Base-by-base conservation (phyloP, 768 basidiomycete genomes). In the Termitomyces titanicus region DNA sequence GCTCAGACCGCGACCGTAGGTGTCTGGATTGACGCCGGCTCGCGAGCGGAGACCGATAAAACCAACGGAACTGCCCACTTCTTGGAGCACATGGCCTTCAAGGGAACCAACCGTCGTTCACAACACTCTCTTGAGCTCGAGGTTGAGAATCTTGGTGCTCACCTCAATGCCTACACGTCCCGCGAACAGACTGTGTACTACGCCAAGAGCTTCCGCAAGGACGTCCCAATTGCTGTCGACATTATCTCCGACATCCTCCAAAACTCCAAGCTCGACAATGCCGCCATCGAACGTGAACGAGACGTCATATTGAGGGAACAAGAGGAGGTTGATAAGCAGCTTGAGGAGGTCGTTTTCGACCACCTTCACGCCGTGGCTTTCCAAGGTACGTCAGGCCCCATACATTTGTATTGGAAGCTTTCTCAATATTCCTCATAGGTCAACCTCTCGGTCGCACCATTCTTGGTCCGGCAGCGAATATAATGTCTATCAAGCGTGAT, bases 101-200 rank as follows among this genome's bases (percentile, higher is more conserved):
- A 95, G 74, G 97, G 97, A 53, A 99, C 96, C 55, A 82, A 83
- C 67, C 83, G 84, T 61, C 88, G 97, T 56, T 81, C 84, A 34
- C 96, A 98, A 72, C 89, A 93, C 62, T 80, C 84, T 17, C 84
- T 99, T 47, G 97, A 98, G 74, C 83, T 98, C 54, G 94, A 98
- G 72, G 96, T 98, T 22, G 97, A 99, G 77, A 95, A 97, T 74
- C 80, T 98, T 54, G 97, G 97, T 61, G 93, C 95, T 17, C 94
- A 98, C 70, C 76, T 99, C 54, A 98, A 98, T 70, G 96, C 97
- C 47, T 98, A 98, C 76, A 99, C 97, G 9, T 97, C 95, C 24
- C 84, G 97, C 58, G 97, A 99, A 76, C 96, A 98, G 75, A 99
- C 97, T 20, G 95, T 98, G 53, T 99, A 98, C 79, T 98, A 98